Percentiles rank a stretch among this genome's conserved stretches.
phyloP scores from a whole-genome alignment of 176 grass and related monocot genomes.

The Saccharum officinarum region DNA sequence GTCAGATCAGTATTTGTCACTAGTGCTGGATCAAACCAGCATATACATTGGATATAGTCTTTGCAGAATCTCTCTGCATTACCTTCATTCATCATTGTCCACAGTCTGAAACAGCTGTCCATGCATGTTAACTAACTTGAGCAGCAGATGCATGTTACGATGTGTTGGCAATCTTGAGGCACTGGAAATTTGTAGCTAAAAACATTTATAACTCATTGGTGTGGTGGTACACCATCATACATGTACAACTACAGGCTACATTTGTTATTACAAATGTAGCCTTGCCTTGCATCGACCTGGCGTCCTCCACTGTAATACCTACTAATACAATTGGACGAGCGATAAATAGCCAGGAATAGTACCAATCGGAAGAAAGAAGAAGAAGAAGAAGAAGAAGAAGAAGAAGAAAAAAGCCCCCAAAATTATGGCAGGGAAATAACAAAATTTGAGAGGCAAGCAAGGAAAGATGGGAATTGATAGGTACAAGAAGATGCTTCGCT shows the following conservation, averaged over 20 bases:
- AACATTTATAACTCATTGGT: neutral
- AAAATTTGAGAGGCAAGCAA: neutral
- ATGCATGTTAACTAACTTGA: neutral
- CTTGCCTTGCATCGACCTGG: conserved; percentile 30
- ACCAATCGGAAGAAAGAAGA: neutral
- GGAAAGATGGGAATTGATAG: neutral
- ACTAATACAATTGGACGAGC: conserved; percentile 11
- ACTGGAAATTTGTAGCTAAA: neutral
- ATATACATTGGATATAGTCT: neutral
- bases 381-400: too few relatives aligned
- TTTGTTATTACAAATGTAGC: neutral
- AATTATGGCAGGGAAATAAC: neutral
- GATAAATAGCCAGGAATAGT: neutral
- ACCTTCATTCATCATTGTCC: neutral
- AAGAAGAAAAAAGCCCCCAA: too few relatives aligned
- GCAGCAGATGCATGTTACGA: neutral
- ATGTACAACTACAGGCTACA: conserved; percentile 14
- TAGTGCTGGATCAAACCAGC: neutral
- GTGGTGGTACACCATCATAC: neutral
- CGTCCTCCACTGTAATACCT: conserved; percentile 14
- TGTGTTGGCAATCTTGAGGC: neutral
- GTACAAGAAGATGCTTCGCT: neutral
- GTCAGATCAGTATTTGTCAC: neutral
- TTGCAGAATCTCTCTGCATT: neutral
- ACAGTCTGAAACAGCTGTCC: neutral